phyloP scores from a whole-genome alignment of 1,284 basidiomycete species.

The Meripilus lineatus region DNA sequence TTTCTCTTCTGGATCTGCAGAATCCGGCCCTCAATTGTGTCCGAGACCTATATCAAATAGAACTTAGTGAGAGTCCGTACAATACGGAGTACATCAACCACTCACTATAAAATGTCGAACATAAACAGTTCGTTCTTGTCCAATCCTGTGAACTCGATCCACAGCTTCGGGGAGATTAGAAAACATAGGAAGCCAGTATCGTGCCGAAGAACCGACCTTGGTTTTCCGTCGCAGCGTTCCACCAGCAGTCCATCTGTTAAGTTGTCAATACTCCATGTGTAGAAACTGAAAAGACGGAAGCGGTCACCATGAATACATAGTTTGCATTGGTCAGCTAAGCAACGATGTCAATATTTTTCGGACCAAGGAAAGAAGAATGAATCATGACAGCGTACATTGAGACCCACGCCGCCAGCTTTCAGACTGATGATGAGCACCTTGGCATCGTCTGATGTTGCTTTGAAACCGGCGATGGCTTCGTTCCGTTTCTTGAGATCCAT shows the following conservation, averaged over 20 bases:
- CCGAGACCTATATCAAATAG: slow-evolving; percentile 44
- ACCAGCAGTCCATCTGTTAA: slow-evolving; percentile 92
- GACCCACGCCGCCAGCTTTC: slow-evolving; percentile 91
- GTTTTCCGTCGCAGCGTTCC: slow-evolving; percentile 87
- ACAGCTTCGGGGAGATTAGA: slow-evolving; percentile 44
- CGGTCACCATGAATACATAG: slow-evolving; percentile 79
- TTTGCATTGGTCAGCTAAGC: slow-evolving; percentile 67
- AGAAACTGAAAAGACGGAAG: background rate
- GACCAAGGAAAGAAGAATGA: too few species aligned
- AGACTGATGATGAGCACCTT: slow-evolving; percentile 86
- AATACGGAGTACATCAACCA: slow-evolving; percentile 4
- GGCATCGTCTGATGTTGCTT: slow-evolving; percentile 56
- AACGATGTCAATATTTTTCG: too few species aligned
- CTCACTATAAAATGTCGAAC: slow-evolving; percentile 89
- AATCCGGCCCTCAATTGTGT: slow-evolving; percentile 79
- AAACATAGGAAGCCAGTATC: slow-evolving; percentile 18
- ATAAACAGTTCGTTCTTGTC: slow-evolving; percentile 81
- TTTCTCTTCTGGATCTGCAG: slow-evolving; percentile 88
- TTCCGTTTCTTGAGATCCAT: slow-evolving; percentile 87
- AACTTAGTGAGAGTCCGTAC: background rate
- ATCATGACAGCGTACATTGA: slow-evolving; percentile 52
- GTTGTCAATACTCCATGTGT: slow-evolving; percentile 7
- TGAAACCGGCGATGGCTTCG: slow-evolving; percentile 74
- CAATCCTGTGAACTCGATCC: slow-evolving; percentile 78
- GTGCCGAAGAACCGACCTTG: slow-evolving; percentile 58